Conservation (phyloP, 306 rosid species). For the Prosopis cineraria region DNA sequence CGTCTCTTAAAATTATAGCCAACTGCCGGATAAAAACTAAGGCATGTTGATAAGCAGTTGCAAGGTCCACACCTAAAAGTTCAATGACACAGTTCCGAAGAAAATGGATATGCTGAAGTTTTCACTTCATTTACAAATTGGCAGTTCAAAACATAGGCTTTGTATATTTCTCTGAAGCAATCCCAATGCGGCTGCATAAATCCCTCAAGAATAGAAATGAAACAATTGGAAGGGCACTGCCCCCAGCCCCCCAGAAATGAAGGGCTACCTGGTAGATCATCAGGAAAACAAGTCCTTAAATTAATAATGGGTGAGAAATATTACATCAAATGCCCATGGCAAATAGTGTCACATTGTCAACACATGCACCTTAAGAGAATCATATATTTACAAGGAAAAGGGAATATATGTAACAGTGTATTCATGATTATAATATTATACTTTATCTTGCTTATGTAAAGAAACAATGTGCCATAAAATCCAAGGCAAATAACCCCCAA, state of each 20-base stretch:
- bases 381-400: constrained; percentile 21
- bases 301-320: constrained; percentile 15
- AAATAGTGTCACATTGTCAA: constrained; percentile 7
- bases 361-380: constrained; percentile 19
- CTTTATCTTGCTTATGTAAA: constrained; percentile 7
- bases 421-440: background rate
- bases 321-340: constrained; percentile 14
- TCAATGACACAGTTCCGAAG: constrained; percentile 81
- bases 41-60: constrained; percentile 89
- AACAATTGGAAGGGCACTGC: constrained; percentile 83
- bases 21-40: constrained; percentile 83
- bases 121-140: constrained; percentile 81
- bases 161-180: constrained; percentile 86
- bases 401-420: constrained; percentile 4
- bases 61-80: constrained; percentile 74
- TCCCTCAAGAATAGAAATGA: constrained; percentile 78
- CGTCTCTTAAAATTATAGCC: constrained; percentile 88
- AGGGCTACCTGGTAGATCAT: constrained; percentile 66
- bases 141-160: constrained; percentile 89
- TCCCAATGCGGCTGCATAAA: constrained; percentile 80
- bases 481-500: background rate
- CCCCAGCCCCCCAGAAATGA: constrained; percentile 96
- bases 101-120: constrained; percentile 80
- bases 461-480: constrained; percentile 1
- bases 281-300: constrained; percentile 29